Percentiles rank a stretch among this genome's conserved stretches.
Conservation (phyloP, 192 early-diverging fungal species). For the Allomyces arbusculus region DNA sequence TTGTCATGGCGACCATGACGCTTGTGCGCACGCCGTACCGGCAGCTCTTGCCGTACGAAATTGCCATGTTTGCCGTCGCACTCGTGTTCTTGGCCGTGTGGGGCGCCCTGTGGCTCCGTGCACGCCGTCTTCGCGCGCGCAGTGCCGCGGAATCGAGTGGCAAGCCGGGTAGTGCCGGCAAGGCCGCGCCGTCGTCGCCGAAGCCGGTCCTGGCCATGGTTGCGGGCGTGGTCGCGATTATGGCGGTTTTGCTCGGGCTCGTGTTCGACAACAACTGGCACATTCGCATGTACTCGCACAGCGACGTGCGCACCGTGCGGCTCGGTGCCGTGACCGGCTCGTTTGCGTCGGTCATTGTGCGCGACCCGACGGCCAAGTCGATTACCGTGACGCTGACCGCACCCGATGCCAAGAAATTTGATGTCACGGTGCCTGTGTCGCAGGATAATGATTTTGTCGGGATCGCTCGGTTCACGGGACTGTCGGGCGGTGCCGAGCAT, state of each 20-base stretch:
- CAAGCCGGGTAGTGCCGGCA: neutral
- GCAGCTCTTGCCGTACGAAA: neutral
- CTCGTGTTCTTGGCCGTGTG: neutral
- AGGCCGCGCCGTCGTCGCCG: neutral
- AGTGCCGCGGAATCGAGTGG: neutral
- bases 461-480: neutral
- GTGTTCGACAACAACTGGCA: neutral
- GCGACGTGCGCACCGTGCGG: neutral
- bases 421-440: neutral
- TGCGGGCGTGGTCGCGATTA: neutral
- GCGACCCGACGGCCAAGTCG: neutral
- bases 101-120: neutral
- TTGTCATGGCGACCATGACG: neutral
- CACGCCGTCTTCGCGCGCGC: neutral
- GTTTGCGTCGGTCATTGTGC: neutral
- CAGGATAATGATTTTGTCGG: neutral
- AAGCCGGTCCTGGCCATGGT: neutral
- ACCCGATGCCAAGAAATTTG: neutral
- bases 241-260: neutral
- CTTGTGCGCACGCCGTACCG: neutral
- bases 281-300: neutral
- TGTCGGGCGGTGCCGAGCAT: too few species aligned
- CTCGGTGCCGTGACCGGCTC: neutral
- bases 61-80: neutral
- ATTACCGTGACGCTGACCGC: neutral